A percentile compares a stretch with the other conserved stretches of the same genome.
Conservation (phyloP, 768 basidiomycete species). For the Lenzites betulinus region DNA sequence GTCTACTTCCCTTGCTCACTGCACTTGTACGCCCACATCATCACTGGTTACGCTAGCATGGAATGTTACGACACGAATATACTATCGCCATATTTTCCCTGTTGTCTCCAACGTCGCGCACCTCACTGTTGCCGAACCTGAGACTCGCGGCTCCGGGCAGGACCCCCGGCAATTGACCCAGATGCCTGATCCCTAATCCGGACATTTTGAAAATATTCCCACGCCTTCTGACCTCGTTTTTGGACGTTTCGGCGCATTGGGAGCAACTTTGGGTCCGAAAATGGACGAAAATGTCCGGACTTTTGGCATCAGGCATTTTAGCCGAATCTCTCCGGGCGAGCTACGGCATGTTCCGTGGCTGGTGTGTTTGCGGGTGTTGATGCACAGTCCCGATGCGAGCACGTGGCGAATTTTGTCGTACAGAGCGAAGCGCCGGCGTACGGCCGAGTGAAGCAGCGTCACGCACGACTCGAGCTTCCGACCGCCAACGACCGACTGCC, state of each 20-base stretch:
- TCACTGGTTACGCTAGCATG: constrained; percentile 12
- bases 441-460: constrained; percentile 6
- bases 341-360: constrained; percentile 1
- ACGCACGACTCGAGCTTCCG: constrained; percentile 1
- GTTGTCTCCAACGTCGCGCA: too few relatives aligned
- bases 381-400: constrained; percentile 10
- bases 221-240: too few relatives aligned
- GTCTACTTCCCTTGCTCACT: constrained; percentile 8
- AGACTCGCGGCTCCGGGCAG: neutral
- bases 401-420: constrained; percentile 24
- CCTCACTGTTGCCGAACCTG: too few relatives aligned
- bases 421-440: neutral
- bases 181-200: too few relatives aligned
- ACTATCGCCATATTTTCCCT: neutral
- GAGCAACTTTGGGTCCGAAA: too few relatives aligned
- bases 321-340: neutral
- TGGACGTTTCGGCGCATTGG: too few relatives aligned
- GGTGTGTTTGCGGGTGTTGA: constrained; percentile 9
- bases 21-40: constrained; percentile 17
- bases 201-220: too few relatives aligned
- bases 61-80: constrained; percentile 12
- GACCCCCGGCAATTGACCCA: too few relatives aligned
- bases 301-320: too few relatives aligned
- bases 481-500: constrained; percentile 7
- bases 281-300: too few relatives aligned